phyloP scores from a whole-genome alignment of 2,329 filamentous ascomycete species.

The Spiromastix sp. region DNA sequence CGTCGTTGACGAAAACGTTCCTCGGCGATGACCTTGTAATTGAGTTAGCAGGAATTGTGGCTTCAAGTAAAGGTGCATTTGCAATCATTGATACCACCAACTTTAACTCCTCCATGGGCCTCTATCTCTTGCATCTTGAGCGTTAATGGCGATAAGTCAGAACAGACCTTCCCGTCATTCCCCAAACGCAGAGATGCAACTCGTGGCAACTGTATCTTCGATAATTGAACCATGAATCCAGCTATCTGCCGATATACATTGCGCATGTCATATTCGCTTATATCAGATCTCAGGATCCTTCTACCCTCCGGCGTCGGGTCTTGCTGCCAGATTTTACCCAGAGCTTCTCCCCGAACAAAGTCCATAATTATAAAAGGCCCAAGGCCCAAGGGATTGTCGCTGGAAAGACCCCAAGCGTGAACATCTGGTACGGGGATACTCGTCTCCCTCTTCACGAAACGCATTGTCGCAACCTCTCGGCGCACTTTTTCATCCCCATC shows the following conservation, averaged over 20 bases:
- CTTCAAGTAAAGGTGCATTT: neutral
- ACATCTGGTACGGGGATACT: slow-evolving; percentile 12
- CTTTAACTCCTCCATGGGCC: too few species aligned
- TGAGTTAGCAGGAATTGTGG: too few species aligned
- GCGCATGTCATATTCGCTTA: neutral
- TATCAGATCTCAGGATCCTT: neutral
- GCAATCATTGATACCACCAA: neutral
- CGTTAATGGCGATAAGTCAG: too few species aligned
- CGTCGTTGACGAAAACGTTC: neutral
- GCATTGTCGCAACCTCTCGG: slow-evolving; percentile 12
- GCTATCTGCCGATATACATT: slow-evolving; percentile 1
- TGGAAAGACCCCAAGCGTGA: slow-evolving; percentile 14
- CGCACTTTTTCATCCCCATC: slow-evolving; percentile 18
- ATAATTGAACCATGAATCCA: slow-evolving; percentile 1
- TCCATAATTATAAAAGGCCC: slow-evolving; percentile 28
- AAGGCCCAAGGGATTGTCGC: slow-evolving; percentile 13
- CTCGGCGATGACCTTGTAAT: neutral
- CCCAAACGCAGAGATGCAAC: slow-evolving; percentile 2
- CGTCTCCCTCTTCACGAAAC: slow-evolving; percentile 11
- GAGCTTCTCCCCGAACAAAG: slow-evolving; percentile 1
- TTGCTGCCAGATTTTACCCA: neutral
- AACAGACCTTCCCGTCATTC: too few species aligned
- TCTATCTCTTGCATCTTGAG: slow-evolving; percentile 36
- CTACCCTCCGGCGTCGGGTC: neutral
- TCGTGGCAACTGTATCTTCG: slow-evolving; percentile 1